Conservation (phyloP, 2,329 filamentous ascomycete species). For the Xylariaceae sp. region DNA sequence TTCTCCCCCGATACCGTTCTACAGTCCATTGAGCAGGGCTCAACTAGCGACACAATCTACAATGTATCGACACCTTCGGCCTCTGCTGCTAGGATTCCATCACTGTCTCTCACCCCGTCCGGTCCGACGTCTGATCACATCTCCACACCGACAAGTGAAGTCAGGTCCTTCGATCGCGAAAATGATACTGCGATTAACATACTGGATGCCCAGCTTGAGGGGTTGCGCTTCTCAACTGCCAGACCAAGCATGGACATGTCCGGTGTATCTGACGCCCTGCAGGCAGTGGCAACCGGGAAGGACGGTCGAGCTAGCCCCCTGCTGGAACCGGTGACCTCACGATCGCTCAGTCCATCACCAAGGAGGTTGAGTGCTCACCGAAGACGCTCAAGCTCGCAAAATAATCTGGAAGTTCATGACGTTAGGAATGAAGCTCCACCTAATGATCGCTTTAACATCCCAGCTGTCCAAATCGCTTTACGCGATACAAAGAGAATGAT, state of each 20-base stretch:
- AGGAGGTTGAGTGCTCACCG: neutral
- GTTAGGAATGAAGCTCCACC: slow-evolving; percentile 44
- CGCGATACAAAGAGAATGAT: slow-evolving; percentile 44
- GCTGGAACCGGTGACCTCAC: neutral
- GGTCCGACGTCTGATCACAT: neutral
- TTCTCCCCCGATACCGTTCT: neutral
- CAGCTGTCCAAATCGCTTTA: slow-evolving; percentile 46
- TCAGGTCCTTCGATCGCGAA: neutral
- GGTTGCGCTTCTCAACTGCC: neutral
- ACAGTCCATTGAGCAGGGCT: slow-evolving; percentile 1
- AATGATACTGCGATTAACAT: neutral
- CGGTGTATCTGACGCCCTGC: slow-evolving; percentile 4
- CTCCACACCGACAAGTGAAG: neutral
- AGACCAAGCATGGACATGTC: slow-evolving; percentile 4
- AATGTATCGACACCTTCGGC: neutral
- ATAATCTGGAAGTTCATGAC: slow-evolving; percentile 2
- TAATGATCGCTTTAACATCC: slow-evolving; percentile 45
- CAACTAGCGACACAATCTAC: neutral
- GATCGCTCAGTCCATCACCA: slow-evolving; percentile 3
- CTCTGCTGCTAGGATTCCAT: neutral
- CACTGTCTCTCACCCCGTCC: neutral
- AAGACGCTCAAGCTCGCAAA: slow-evolving; percentile 22
- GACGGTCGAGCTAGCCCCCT: slow-evolving; percentile 1
- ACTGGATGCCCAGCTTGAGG: neutral
- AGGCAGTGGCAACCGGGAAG: neutral